Conservation (phyloP, 2,329 filamentous ascomycete genomes). For the Calycina marina region DNA sequence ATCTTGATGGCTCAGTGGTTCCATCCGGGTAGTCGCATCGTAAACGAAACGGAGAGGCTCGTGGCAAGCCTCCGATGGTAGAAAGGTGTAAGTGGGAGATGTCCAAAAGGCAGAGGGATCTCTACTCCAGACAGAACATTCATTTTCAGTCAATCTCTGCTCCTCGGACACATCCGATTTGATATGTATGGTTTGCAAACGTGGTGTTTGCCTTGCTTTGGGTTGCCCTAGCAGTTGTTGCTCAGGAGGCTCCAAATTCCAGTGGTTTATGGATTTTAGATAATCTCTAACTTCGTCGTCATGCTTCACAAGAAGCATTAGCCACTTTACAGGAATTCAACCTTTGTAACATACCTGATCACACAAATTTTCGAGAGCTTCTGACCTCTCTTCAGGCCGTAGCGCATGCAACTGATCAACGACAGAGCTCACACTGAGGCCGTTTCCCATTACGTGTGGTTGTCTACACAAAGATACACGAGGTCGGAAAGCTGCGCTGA, state of each 20-base stretch:
- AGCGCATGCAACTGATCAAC: constrained; percentile 4
- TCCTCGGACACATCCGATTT: constrained; percentile 4
- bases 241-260: constrained; percentile 2
- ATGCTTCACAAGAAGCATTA: constrained; percentile 2
- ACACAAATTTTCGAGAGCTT: constrained; percentile 5
- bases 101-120: constrained; percentile 5
- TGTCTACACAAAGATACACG: neutral
- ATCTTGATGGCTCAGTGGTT: constrained; percentile 4
- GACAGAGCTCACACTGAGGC: constrained; percentile 6
- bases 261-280: constrained; percentile 4
- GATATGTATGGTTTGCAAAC: constrained; percentile 5
- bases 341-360: constrained; percentile 4
- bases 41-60: constrained; percentile 4
- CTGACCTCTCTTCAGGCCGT: constrained; percentile 3
- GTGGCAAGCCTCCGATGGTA: constrained; percentile 3
- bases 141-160: constrained; percentile 4
- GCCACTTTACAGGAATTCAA: constrained; percentile 3
- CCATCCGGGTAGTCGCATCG: constrained; percentile 4
- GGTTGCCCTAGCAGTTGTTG: too few species aligned
- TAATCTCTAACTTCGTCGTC: constrained; percentile 4
- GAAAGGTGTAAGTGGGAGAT: constrained; percentile 4
- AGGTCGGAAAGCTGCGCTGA: constrained; percentile 1
- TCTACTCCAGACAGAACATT: constrained; percentile 2
- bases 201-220: constrained; percentile 4
- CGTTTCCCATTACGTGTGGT: constrained; percentile 3